These are phyloP conservation scores for Dioscorea alata DNA, from an alignment of 106 monocot species.

Conservation along the genomic window DNA sequence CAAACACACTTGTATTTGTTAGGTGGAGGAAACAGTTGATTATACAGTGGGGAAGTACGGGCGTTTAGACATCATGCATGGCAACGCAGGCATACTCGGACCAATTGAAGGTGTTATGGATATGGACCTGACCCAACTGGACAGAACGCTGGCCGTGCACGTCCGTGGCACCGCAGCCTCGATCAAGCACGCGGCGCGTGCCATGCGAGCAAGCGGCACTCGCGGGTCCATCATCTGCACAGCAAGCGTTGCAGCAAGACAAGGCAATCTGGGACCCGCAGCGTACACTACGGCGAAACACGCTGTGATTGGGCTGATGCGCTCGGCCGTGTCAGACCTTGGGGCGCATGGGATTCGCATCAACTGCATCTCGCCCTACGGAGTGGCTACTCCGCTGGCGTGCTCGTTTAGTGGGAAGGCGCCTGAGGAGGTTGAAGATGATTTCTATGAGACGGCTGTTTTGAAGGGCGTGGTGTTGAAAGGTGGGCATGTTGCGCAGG, in stretches of 20 bases:
- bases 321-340: slow-evolving; percentile 28
- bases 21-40: too few relatives aligned
- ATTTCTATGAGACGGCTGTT: neutral
- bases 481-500: slow-evolving; percentile 10
- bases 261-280: slow-evolving; percentile 15
- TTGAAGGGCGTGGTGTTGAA: slow-evolving; percentile 23
- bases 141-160: slow-evolving; percentile 35
- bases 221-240: slow-evolving; percentile 39
- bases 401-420: neutral
- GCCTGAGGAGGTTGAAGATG: neutral
- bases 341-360: slow-evolving; percentile 34
- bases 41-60: slow-evolving; percentile 11
- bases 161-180: slow-evolving; percentile 19
- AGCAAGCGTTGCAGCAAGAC: slow-evolving; percentile 21
- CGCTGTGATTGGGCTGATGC: slow-evolving; percentile 33
- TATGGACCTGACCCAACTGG: slow-evolving; percentile 17
- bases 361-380: slow-evolving; percentile 40
- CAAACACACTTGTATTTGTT: too few relatives aligned
- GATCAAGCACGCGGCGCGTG: slow-evolving; percentile 38
- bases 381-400: slow-evolving; percentile 25
- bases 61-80: slow-evolving; percentile 33
- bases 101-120: slow-evolving; percentile 11
- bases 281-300: slow-evolving; percentile 41
- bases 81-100: slow-evolving; percentile 36
- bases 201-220: slow-evolving; percentile 20